Evolutionary conservation across 441 rosid genomes (phyloP), one percentile per base, ranked within the genome.

Genomic region (Croton laevigatus): DNA sequence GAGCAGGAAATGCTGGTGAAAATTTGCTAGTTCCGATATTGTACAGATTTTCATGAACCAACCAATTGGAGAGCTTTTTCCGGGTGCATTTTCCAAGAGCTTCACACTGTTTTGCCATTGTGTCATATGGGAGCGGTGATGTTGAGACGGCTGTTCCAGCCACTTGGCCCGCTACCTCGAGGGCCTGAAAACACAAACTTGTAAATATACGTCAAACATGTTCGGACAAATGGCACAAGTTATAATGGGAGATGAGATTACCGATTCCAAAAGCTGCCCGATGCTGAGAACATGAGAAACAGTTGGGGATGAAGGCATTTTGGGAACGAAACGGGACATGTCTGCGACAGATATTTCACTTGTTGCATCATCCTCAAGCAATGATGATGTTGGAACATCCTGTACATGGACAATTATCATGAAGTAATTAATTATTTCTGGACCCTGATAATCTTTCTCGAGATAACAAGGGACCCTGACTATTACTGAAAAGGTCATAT

Each of bases 161-260:
- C 66, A 95, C 98, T 80, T 91, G 93, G 77, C 98, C 97, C 36
- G 98, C 99, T 38, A 93, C 97, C 85, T 86, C 89, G 17, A 93
- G 97, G 3, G 99, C 96, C 98, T 95, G 85, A 66, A 78, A 59
- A 70, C 62, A 51, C 3, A 40, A n/a, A 4, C 17, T 27, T 4
- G 58, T 51, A 11, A 13, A 64, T 45, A 69, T 34, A 22, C 38
- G 65, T 51, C 10, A 36, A 2, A 51, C 59, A 55, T 10, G 16
- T 34, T 22, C 8, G 12, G 6, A 22, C 19, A 69, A 40, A 44
- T 14, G 36, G 16, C 61, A 32, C 19, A 58, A 27, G 38, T n/a
- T 13, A 22, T 20, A 4, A 20, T 13, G 36, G 20, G 36, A 17
- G 19, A 62, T 3, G 12, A 74, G 14, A 72, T 83, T 87, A 96